Evolutionary conservation across 352 stramenopile genomes (phyloP), one percentile per base, ranked within the genome.

Genomic region (Phytophthora ohioensis): DNA sequence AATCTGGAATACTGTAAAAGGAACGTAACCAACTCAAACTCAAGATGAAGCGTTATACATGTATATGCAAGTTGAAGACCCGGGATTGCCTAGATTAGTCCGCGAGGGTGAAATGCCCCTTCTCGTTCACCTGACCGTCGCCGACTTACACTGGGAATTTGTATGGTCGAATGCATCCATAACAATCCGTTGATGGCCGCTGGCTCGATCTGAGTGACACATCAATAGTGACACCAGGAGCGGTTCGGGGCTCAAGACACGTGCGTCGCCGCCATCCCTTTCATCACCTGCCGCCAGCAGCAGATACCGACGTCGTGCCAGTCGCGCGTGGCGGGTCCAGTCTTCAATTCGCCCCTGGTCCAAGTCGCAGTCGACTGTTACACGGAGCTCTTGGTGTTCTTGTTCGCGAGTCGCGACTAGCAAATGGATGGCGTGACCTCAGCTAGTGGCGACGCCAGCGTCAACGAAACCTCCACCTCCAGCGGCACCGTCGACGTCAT

Each of bases 161-260:
- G 49, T 67, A 67, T 48, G 55, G 55, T 34, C 39, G 39, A 11
- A 27, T 15, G 21, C 60, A 66, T 15, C 47, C 58, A 52, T 15
- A 57, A 21, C 21, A n/a, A 52, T 39, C 41, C 11, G 56, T n/a
- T 63, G 56, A 63, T 41, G 21, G 21, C 27, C 30, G 27, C 48
- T 38, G 48, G 27, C 48, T 55, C 30, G 30, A 53, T 55, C 48
- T 41, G 48, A 67, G 49, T 67, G 60, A 67, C 60, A 61, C 60
- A 64, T 64, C 57, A 64, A 49, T 27, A 27, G 42, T 41, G 41
- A 32, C 27, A 57, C n/a, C 21, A 27, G 34, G 6, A 43, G 56
- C 56, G 59, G 47, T 65, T 64, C 31, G 34, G 56, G 56, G 56
- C 55, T 64, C 34, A 64, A 54, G 17, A 21, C 56, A 56, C 42